These are phyloP conservation scores for Solanum sparsipilum DNA, from an alignment of 257 asterid genomes.

Conservation along the genomic window DNA sequence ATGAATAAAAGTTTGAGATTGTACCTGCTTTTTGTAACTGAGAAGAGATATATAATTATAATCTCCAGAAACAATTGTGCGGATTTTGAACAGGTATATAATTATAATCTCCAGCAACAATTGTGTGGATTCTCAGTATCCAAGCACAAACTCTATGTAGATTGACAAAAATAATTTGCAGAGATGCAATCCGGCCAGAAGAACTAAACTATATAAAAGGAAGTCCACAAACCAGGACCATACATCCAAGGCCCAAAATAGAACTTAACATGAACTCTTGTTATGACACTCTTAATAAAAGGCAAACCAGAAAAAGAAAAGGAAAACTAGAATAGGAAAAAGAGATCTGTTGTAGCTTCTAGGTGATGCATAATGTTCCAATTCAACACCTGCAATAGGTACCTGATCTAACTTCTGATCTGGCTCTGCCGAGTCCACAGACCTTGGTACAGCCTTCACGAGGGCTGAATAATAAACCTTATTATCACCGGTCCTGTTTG, in stretches of 20 bases:
- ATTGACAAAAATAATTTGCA: background rate
- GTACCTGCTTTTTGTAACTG: background rate
- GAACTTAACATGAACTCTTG: background rate
- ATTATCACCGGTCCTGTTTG: constrained; percentile 55
- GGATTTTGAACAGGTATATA: background rate
- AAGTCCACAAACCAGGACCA: background rate
- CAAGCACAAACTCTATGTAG: background rate
- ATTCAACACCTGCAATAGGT: background rate
- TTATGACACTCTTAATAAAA: background rate
- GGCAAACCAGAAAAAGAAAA: background rate
- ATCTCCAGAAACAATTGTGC: background rate
- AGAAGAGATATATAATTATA: background rate
- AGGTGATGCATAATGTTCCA: background rate
- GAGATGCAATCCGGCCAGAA: background rate
- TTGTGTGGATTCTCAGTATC: background rate
- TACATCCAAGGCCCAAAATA: background rate
- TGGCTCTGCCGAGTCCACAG: constrained; percentile 80
- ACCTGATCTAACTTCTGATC: constrained; percentile 95
- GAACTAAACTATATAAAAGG: background rate
- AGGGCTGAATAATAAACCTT: constrained; percentile 94
- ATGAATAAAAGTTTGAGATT: background rate
- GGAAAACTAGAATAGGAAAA: background rate
- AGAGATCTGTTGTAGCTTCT: background rate
- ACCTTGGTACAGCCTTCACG: constrained; percentile 86
- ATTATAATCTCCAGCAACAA: background rate